Percentiles rank a stretch among this genome's conserved stretches.
phyloP scores from a whole-genome alignment of 805 yeast genomes.

The Lipomyces spencermartinsiae region DNA sequence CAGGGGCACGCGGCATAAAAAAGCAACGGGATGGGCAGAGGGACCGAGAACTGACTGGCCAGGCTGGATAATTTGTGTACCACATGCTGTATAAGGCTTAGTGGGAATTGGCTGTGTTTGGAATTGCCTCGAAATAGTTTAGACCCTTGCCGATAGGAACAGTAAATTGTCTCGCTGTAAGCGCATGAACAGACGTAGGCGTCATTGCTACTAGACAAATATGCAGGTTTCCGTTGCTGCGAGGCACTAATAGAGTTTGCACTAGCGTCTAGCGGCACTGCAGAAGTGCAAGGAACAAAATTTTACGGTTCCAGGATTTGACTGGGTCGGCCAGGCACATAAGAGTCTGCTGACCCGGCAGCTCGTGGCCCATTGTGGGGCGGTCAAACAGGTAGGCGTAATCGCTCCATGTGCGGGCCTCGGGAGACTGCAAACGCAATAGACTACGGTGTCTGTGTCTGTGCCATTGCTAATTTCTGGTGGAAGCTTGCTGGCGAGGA shows the following conservation, averaged over 20 bases:
- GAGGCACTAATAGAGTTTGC: background rate
- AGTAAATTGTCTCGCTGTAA: background rate
- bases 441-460: background rate
- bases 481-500: background rate
- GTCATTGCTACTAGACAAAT: background rate
- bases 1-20: constrained; percentile 7
- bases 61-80: constrained; percentile 6
- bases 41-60: background rate
- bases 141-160: background rate
- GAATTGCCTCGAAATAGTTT: background rate
- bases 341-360: background rate
- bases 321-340: background rate
- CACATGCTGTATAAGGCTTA: background rate
- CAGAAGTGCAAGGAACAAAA: background rate
- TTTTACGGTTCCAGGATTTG: background rate
- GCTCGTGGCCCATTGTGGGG: background rate
- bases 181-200: background rate
- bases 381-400: background rate
- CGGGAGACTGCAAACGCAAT: background rate
- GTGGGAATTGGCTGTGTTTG: background rate
- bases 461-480: background rate
- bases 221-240: background rate
- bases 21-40: background rate
- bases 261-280: background rate
- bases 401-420: background rate